Evolutionary conservation across 371 early-diverging fungal genomes (phyloP).

Genomic region (Smittium mucronatum): DNA sequence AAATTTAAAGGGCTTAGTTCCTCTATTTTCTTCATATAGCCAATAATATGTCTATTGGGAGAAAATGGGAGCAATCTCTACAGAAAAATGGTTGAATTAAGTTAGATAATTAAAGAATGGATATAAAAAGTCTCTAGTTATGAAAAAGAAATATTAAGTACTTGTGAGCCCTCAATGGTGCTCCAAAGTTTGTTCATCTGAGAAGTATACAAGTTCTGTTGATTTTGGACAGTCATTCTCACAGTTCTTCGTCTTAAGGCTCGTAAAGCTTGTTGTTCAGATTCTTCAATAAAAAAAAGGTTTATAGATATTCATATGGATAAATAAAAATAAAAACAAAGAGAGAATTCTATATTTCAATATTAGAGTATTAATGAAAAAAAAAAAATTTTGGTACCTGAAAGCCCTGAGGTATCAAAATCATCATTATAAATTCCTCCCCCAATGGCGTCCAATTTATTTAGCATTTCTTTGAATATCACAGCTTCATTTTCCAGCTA

Average conservation of each 20-base stretch:
- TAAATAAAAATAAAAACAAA: too few species aligned
- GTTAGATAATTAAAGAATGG: conserved; percentile 9
- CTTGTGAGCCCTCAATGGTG: conserved; percentile 27
- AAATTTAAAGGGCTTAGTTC: conserved; percentile 65
- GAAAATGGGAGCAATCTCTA: conserved; percentile 62
- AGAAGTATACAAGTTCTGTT: conserved; percentile 30
- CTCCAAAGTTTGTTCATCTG: conserved; percentile 30
- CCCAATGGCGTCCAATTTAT: conserved; percentile 42
- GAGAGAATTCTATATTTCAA: too few species aligned
- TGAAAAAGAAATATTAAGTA: neutral
- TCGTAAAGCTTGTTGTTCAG: conserved; percentile 12
- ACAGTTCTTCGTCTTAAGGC: conserved; percentile 26
- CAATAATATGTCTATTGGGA: conserved; percentile 59
- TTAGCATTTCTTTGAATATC: conserved; percentile 38
- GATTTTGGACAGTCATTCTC: conserved; percentile 32
- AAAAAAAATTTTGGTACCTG: neutral
- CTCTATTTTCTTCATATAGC: conserved; percentile 57
- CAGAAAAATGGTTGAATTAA: too few species aligned
- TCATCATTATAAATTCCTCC: conserved; percentile 36
- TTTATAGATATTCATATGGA: too few species aligned
- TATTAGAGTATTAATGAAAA: neutral
- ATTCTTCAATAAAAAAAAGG: conserved; percentile 12
- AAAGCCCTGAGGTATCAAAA: conserved; percentile 7
- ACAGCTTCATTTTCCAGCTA: conserved; percentile 57
- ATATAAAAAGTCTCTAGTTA: neutral